Evolutionary conservation across 768 basidiomycete genomes (phyloP), one percentile per base, ranked within the genome.

Genomic region (Phanerochaete carnosa): DNA sequence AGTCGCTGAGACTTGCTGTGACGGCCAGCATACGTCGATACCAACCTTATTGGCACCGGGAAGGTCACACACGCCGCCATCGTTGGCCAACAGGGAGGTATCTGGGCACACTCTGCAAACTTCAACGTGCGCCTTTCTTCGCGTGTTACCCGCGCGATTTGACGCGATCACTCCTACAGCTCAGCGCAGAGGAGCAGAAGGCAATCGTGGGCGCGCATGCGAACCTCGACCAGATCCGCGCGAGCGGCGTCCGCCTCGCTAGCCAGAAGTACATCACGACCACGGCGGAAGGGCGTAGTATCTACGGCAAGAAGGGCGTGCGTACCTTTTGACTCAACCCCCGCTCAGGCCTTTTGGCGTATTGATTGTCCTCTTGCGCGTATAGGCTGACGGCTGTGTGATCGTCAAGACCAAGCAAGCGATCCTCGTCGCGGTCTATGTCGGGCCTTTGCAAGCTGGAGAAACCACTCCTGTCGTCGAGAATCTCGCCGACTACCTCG

Each of bases 331-430:
- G 37, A 49, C 33, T 61, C 65, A n/a, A 63, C 49, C n/a, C 33
- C 23, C 12, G 23, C 13, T 49, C 25, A 23, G 25, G 33, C 28
- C 16, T 55, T 1, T 43, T 29, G 32, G 29, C 32, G 45, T 28
- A 13, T 26, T 16, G 16, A 51, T 25, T 12, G 35, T 15, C 11
- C 29, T 22, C 11, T 32, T 22, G 1, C 26, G 30, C 39, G 1
- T 28, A 32, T 68, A 95, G 94, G 81, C 79, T 23, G 85, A 92
- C 71, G 95, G 95, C 1, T 83, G 79, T 37, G 67, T 83, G 30
- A 67, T 94, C 60, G 86, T 90, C 50, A 90, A 90, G 79, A 95
- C 93, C 19, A 88, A 81, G 62, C 89, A 91, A 68, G 93, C 92
- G n/a, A 77, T 96, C 58, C 78, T 98, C 55, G 86, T 97, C 23